Evolutionary conservation across 306 rosid genomes (phyloP).

Genomic region (Fagus crenata): DNA sequence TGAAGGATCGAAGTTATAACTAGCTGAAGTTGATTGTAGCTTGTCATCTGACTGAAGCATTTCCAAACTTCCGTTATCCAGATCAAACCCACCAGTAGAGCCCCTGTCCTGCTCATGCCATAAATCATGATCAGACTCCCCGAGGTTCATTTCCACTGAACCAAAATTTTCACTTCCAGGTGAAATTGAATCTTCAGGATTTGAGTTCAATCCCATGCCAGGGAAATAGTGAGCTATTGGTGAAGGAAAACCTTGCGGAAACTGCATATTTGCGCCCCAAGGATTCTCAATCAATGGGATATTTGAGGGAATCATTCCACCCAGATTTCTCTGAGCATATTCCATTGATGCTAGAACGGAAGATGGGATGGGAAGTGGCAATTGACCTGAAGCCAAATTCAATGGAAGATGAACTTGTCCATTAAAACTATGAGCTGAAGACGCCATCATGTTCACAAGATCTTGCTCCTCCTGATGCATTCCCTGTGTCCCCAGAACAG

Average conservation of each 20-base stretch:
- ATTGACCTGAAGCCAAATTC: conserved; percentile 64
- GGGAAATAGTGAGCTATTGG: conserved; percentile 72
- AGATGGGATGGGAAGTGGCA: conserved; percentile 74
- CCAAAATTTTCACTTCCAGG: conserved; percentile 59
- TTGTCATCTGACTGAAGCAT: conserved; percentile 65
- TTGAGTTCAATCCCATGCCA: conserved; percentile 55
- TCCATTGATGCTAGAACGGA: conserved; percentile 81
- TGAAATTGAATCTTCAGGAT: conserved; percentile 59
- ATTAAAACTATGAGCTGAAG: conserved; percentile 65
- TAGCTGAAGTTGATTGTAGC: conserved; percentile 76
- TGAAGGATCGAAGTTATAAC: conserved; percentile 50
- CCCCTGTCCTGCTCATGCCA: conserved; percentile 91
- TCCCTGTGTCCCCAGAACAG: conserved; percentile 66
- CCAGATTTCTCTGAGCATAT: conserved; percentile 67
- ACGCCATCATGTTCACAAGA: conserved; percentile 74
- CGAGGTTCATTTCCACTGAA: conserved; percentile 50
- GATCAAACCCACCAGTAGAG: conserved; percentile 65
- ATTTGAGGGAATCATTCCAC: conserved; percentile 59
- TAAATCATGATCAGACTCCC: conserved; percentile 65
- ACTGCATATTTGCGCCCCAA: conserved; percentile 82
- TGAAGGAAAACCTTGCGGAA: conserved; percentile 74
- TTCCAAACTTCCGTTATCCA: conserved; percentile 71
- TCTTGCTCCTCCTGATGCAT: conserved; percentile 96
- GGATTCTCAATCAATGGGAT: conserved; percentile 75
- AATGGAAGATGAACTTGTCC: conserved; percentile 75